phyloP scores from a whole-genome alignment of 2,329 filamentous ascomycete species.

The Fusarium stilboides region DNA sequence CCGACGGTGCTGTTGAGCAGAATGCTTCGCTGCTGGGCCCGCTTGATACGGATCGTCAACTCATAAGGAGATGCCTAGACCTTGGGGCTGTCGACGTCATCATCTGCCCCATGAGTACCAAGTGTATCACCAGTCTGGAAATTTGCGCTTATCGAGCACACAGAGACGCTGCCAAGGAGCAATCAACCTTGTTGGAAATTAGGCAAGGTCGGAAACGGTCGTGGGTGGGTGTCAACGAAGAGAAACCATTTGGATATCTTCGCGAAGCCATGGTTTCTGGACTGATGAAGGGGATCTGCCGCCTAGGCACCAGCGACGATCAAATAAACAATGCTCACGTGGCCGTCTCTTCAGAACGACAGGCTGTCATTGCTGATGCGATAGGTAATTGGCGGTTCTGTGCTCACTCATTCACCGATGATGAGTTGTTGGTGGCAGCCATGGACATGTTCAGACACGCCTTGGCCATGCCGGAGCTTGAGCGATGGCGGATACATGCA shows the following conservation, averaged over 20 bases:
- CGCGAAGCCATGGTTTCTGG: constrained; percentile 94
- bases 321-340: constrained; percentile 76
- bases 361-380: constrained; percentile 75
- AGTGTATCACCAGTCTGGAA: constrained; percentile 81
- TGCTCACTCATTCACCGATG: constrained; percentile 89
- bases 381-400: constrained; percentile 90
- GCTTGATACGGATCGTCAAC: constrained; percentile 54
- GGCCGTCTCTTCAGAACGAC: constrained; percentile 76
- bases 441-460: constrained; percentile 92
- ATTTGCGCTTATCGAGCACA: constrained; percentile 88
- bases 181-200: constrained; percentile 78
- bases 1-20: constrained; percentile 58
- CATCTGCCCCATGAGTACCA: constrained; percentile 81
- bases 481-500: constrained; percentile 83
- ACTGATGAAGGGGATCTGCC: constrained; percentile 91
- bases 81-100: constrained; percentile 90
- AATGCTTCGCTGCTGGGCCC: constrained; percentile 45
- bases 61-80: constrained; percentile 82
- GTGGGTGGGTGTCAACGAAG: constrained; percentile 90
- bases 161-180: constrained; percentile 81
- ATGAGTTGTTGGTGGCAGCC: constrained; percentile 90
- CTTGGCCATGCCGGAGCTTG: constrained; percentile 83
- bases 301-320: constrained; percentile 74
- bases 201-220: constrained; percentile 86
- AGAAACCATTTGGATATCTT: constrained; percentile 89